Evolutionary conservation across 1,139 yeast genomes (phyloP).

Genomic region (Keqinozyma sinolaborantium): DNA sequence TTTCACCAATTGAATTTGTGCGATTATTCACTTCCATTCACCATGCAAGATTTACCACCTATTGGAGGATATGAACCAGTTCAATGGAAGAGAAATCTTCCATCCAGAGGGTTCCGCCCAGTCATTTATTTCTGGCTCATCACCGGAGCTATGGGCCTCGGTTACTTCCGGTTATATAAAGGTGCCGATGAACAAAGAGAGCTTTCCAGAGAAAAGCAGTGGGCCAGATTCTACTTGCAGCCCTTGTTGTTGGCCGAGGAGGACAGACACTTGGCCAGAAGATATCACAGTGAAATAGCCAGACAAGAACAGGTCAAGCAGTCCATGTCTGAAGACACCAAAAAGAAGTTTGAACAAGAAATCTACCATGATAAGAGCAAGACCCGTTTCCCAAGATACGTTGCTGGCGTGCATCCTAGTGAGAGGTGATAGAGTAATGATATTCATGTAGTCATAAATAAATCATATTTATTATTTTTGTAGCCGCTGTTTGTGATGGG

Average conservation of each 20-base stretch:
- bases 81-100: slow-evolving; percentile 87
- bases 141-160: slow-evolving; percentile 63
- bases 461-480: too few species aligned
- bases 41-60: slow-evolving; percentile 83
- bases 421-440: slow-evolving; percentile 12
- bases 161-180: slow-evolving; percentile 62
- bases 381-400: slow-evolving; percentile 42
- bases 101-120: slow-evolving; percentile 83
- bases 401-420: slow-evolving; percentile 40
- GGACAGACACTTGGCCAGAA: slow-evolving; percentile 75
- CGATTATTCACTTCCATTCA: slow-evolving; percentile 2
- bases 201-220: slow-evolving; percentile 68
- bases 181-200: slow-evolving; percentile 80
- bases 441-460: slow-evolving; percentile 1
- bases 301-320: slow-evolving; percentile 59
- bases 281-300: slow-evolving; percentile 62
- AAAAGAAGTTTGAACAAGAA: slow-evolving; percentile 42
- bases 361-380: slow-evolving; percentile 45
- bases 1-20: not conserved
- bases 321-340: slow-evolving; percentile 37
- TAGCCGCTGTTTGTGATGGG: too few species aligned
- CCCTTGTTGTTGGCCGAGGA: slow-evolving; percentile 81
- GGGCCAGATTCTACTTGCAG: slow-evolving; percentile 72
- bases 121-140: slow-evolving; percentile 65
- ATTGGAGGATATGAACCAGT: slow-evolving; percentile 81